Evolutionary conservation across 139 green algal species (phyloP).

Genomic region (Desmodesmus armatus): DNA sequence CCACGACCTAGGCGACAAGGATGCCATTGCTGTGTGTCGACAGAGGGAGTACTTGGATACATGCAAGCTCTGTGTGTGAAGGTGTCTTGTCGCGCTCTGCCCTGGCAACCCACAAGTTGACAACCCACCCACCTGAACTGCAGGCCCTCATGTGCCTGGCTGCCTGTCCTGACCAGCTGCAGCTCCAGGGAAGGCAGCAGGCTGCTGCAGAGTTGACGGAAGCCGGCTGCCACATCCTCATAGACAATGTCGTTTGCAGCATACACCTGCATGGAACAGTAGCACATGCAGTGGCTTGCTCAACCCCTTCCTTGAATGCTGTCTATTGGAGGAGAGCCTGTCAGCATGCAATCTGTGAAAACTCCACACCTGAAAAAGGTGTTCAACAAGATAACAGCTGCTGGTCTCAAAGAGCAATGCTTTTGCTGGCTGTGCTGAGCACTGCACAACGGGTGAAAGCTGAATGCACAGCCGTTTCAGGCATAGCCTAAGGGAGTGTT

Average conservation of each 20-base stretch:
- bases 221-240: conserved; percentile 39
- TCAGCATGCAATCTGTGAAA: too few relatives aligned
- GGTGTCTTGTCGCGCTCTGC: background rate
- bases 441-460: too few relatives aligned
- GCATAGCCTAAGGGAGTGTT: too few relatives aligned
- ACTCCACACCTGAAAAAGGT: too few relatives aligned
- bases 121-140: conserved; percentile 22
- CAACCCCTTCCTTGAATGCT: too few relatives aligned
- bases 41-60: background rate
- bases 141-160: conserved; percentile 30
- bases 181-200: conserved; percentile 53
- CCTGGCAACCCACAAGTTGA: too few relatives aligned
- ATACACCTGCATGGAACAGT: conserved; percentile 28
- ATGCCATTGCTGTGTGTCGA: background rate
- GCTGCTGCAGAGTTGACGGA: conserved; percentile 36
- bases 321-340: too few relatives aligned
- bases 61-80: background rate
- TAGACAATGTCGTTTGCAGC: conserved; percentile 45
- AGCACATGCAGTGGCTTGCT: too few relatives aligned
- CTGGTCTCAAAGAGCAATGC: too few relatives aligned
- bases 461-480: too few relatives aligned
- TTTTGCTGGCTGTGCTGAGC: too few relatives aligned
- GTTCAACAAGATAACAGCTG: too few relatives aligned
- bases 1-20: background rate
- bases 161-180: conserved; percentile 1